Percentiles rank a stretch among this genome's conserved stretches.
Evolutionary conservation across 805 yeast genomes (phyloP).

Genomic region (Monosporozyma servazzii): DNA sequence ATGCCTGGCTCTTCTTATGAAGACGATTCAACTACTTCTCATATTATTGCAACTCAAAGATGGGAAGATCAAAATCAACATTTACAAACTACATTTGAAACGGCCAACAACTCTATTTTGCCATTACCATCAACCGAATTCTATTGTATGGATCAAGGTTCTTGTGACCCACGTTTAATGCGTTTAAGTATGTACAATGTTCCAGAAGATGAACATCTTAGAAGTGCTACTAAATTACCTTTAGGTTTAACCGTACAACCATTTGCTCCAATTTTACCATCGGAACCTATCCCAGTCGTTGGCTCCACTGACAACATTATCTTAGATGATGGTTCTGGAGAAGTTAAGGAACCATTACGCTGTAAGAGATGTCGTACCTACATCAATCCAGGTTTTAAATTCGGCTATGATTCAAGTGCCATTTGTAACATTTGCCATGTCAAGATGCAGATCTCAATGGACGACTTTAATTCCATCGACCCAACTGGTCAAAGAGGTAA

Average conservation of each 20-base stretch:
- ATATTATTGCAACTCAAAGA: slow-evolving; percentile 28
- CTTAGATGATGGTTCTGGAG: slow-evolving; percentile 24
- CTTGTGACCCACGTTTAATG: slow-evolving; percentile 70
- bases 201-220: slow-evolving; percentile 63
- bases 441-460: slow-evolving; percentile 57
- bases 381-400: slow-evolving; percentile 72
- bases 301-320: slow-evolving; percentile 1
- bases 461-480: slow-evolving; percentile 57
- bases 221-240: slow-evolving; percentile 67
- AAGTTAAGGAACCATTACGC: slow-evolving; percentile 51
- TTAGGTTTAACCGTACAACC: slow-evolving; percentile 77
- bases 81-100: slow-evolving; percentile 43
- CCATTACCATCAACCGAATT: slow-evolving; percentile 73
- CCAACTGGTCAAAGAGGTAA: slow-evolving; percentile 56
- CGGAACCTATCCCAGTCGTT: slow-evolving; percentile 49
- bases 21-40: slow-evolving; percentile 14
- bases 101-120: slow-evolving; percentile 72
- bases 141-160: slow-evolving; percentile 70
- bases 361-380: slow-evolving; percentile 90
- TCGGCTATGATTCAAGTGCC: slow-evolving; percentile 50
- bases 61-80: slow-evolving; percentile 31
- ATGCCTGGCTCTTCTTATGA: neutral
- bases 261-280: slow-evolving; percentile 55
- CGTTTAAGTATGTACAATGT: slow-evolving; percentile 74
- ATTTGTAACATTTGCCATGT: slow-evolving; percentile 83